These are phyloP conservation scores for Arabidopsis hybrid DNA, from an alignment of 441 rosid species.

Conservation along the genomic window DNA sequence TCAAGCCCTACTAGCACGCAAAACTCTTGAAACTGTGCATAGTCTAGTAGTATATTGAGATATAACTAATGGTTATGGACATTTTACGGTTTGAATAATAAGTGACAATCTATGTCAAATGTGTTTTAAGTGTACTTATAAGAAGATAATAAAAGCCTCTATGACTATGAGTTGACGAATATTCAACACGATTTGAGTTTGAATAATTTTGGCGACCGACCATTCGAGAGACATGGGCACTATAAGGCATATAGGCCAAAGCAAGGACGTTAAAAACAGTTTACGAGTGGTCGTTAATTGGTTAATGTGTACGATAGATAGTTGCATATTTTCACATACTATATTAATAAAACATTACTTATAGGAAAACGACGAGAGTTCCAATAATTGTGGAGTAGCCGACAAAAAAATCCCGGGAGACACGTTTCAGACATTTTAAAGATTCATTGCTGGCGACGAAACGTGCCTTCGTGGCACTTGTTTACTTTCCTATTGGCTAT, in stretches of 20 bases:
- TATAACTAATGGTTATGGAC: no score
- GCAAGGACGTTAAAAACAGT: constrained; percentile 28
- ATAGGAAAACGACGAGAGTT: constrained; percentile 39
- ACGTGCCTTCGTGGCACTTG: constrained; percentile 34
- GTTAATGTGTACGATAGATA: constrained; percentile 34
- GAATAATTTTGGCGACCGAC: neutral
- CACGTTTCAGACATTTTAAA: constrained; percentile 40
- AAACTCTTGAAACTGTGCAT: no score
- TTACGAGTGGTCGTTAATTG: constrained; percentile 40
- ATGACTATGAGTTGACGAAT: neutral
- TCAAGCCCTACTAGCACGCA: no score
- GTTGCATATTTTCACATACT: constrained; percentile 28
- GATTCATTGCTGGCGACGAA: constrained; percentile 34
- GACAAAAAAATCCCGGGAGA: constrained; percentile 35
- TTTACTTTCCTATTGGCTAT: constrained; percentile 33
- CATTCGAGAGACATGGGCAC: constrained; percentile 13
- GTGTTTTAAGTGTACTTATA: neutral
- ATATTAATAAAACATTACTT: constrained; percentile 1
- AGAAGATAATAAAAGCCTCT: neutral
- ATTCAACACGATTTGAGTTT: neutral
- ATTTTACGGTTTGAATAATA: neutral
- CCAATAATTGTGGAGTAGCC: constrained; percentile 33
- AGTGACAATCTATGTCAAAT: neutral
- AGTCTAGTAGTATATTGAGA: no score
- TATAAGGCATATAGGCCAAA: neutral